Evolutionary conservation across 768 basidiomycete genomes (phyloP), one percentile per base, ranked within the genome.

Genomic region (Pleurotus giganteus): DNA sequence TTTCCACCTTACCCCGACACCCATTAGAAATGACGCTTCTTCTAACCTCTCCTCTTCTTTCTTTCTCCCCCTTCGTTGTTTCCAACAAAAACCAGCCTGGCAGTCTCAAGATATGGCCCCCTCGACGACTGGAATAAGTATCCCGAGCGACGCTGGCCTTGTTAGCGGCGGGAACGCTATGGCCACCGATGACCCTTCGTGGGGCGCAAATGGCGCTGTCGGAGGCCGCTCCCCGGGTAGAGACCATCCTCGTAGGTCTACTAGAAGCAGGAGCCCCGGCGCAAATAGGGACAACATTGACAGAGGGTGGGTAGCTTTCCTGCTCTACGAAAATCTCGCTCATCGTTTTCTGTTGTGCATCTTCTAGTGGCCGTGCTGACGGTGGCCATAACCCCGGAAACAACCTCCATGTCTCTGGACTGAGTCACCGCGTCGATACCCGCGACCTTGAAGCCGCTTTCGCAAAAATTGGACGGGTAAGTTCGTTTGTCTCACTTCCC

Each of bases 371-470:
- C 41, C 68, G 66, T 36, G 68, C 62, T 58, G 87, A 84, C 56
- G 73, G 74, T 67, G 79, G 76, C 53, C 78, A 85, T 31, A 85
- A 86, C 63, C 85, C 84, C 5, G 85, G 85, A 56, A 86, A 86
- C 63, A 86, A 86, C 64, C 71, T 83, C 13, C 80, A 83, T 57
- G 78, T 86, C 58, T 85, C 85, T 21, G 79, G 82, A 23, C 70
- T 86, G 28, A 79, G 76, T 44, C 77, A 77, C 60, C 75, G 72
- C 63, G 72, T 82, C 55, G 93, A 94, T 64, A 89, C 89, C 31
- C 85, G 89, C 53, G 88, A 92, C 62, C 87, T 99, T 53, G 94
- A 97, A 70, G 82, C 85, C 12, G 83, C 85, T 6, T 99, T 99
- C 68, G 78, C 83, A 57, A 95, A 94, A 72, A 83, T 87, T 71